Conservation (phyloP, 2,329 filamentous ascomycete genomes). For the Nannizziopsis arthrosporioides region DNA sequence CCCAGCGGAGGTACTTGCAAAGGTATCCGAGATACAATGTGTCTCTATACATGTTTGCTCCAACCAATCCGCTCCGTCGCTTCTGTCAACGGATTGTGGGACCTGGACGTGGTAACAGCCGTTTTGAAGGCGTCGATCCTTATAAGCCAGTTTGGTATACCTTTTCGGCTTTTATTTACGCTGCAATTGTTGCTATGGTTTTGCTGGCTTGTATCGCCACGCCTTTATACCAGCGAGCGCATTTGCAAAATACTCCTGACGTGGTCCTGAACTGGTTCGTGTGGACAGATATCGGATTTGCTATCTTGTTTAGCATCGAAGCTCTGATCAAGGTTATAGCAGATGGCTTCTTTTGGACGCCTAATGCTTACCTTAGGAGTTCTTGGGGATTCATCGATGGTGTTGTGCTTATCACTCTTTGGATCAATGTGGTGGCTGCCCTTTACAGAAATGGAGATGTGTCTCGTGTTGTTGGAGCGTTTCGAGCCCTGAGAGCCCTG, state of each 20-base stretch:
- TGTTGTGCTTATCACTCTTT: slow-evolving; percentile 79
- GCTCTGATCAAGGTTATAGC: slow-evolving; percentile 86
- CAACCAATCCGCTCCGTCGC: slow-evolving; percentile 63
- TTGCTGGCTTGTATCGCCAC: slow-evolving; percentile 87
- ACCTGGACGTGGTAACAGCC: slow-evolving; percentile 72
- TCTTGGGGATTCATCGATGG: slow-evolving; percentile 96
- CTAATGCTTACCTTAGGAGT: slow-evolving; percentile 91
- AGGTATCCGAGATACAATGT: slow-evolving; percentile 87
- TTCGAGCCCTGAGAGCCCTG: slow-evolving; percentile 88
- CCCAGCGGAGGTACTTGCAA: slow-evolving; percentile 79
- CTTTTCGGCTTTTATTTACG: slow-evolving; percentile 89
- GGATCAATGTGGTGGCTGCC: slow-evolving; percentile 84
- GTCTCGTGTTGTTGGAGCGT: slow-evolving; percentile 83
- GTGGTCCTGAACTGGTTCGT: slow-evolving; percentile 78
- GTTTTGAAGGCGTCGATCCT: slow-evolving; percentile 80
- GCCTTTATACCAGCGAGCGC: slow-evolving; percentile 82
- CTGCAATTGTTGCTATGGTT: slow-evolving; percentile 95
- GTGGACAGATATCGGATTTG: slow-evolving; percentile 85
- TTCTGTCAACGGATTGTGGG: slow-evolving; percentile 84
- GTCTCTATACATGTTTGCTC: slow-evolving; percentile 74
- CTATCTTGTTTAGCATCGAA: slow-evolving; percentile 72
- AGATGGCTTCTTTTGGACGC: slow-evolving; percentile 91
- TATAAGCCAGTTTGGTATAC: slow-evolving; percentile 84
- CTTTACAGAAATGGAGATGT: slow-evolving; percentile 71
- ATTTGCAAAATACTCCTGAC: slow-evolving; percentile 53